Base-by-base conservation (phyloP, 2,329 filamentous ascomycete genomes). In the Trichoderma atrobrunneum region DNA sequence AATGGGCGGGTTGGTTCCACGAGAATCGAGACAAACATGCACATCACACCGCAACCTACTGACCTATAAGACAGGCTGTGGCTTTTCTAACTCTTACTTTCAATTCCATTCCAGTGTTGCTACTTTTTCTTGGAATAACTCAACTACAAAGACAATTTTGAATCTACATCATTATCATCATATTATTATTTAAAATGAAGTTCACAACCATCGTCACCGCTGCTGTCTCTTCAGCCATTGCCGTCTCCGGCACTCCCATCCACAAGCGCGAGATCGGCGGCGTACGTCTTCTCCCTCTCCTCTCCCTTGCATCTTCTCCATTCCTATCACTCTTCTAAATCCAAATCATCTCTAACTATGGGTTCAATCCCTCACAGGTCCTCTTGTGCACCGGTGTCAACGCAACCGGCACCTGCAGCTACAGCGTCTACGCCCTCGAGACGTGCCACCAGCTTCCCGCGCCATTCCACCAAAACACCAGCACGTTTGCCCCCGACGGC, bases 331-430 rank as follows among this genome's bases (percentile, higher is more conserved):
- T 6, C 14, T 1, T 51, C n/a, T 51, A 4, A 34, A 51, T 66
- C 5, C 26, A 26, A 18, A 60, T 32, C n/a, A 59, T 32, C 12
- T 60, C 64, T 66, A 28, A 32, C 51, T 32, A 18, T 14, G 7
- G 3, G 11, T 60, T 60, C 30, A 36, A 56, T 30, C 3, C 24
- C 60, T 18, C 3, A 61, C 65, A 87, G 86, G 73, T 88, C 73
- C 81, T 86, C 72, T 79, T 87, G 68, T 88, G 87, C 80, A 85
- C 81, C 32, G 86, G 86, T 30, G 80, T 82, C 76, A 84, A 87
- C 76, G 82, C 83, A 24, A 87, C 86, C 2, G 86, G 85, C 39
- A 74, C 76, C 11, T 88, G 86, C 80, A 75, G 77, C 61, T 79
- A 87, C 75, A 72, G 79, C 26, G 81, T 83, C 59, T 86, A 85